These are phyloP conservation scores for Monosporascus ibericus DNA, from an alignment of 2,329 filamentous ascomycete species.

Conservation along the genomic window DNA sequence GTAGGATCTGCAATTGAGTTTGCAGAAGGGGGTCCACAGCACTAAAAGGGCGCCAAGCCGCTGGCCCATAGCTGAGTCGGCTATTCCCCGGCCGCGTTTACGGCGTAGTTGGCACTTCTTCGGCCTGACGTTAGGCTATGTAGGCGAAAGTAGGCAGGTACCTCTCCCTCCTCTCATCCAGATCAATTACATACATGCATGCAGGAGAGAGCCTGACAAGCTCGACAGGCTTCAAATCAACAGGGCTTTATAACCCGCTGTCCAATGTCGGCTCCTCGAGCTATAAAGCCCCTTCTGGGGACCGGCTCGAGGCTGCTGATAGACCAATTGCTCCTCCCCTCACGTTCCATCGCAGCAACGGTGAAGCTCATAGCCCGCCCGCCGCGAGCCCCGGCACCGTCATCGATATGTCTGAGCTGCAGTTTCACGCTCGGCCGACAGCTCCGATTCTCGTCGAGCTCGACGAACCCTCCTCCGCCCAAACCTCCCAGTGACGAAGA, in stretches of 20 bases:
- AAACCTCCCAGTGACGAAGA: conserved; percentile 3
- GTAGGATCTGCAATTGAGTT: no score
- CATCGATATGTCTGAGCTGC: conserved; percentile 24
- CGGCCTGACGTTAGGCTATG: no score
- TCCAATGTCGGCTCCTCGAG: conserved; percentile 22
- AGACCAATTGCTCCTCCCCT: conserved; percentile 18
- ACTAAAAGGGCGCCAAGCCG: background rate
- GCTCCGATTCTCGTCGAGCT: conserved; percentile 24
- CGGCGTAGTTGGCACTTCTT: no score
- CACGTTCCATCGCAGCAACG: conserved; percentile 9
- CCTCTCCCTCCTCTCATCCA: no score
- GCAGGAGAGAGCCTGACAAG: no score
- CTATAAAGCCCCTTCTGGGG: conserved; percentile 20
- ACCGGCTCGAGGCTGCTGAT: conserved; percentile 18
- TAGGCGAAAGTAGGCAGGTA: no score
- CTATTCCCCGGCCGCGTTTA: background rate
- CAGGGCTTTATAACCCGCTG: background rate
- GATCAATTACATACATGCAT: no score
- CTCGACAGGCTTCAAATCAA: no score
- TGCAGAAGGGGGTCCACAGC: background rate
- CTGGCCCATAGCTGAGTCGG: background rate
- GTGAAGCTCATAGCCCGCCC: conserved; percentile 16
- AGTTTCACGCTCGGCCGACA: conserved; percentile 11
- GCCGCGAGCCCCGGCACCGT: conserved; percentile 1
- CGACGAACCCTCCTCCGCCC: conserved; percentile 12